phyloP scores from a whole-genome alignment of 148 eudicot genomes.

The Linanthus parryae region DNA sequence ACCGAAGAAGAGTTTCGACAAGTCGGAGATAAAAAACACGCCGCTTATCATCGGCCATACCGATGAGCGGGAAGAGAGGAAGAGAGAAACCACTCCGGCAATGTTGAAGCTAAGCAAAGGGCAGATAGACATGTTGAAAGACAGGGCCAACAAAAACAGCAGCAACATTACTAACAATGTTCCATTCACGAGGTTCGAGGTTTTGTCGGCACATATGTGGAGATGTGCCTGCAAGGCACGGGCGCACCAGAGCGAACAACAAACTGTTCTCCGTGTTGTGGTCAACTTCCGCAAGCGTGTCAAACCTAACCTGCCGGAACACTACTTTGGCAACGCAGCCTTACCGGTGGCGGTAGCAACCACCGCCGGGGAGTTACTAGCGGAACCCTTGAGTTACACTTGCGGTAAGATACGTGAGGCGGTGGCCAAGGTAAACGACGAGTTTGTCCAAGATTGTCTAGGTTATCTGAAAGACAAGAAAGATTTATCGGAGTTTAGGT shows the following conservation, averaged over 20 bases:
- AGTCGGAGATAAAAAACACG: too few species aligned
- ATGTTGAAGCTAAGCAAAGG: too few species aligned
- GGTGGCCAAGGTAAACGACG: slow-evolving; percentile 11
- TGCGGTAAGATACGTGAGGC: slow-evolving; percentile 27
- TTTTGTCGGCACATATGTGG: slow-evolving; percentile 39
- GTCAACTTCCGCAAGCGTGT: slow-evolving; percentile 27
- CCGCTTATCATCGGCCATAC: too few species aligned
- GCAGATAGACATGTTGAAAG: too few species aligned
- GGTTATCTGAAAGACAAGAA: too few species aligned
- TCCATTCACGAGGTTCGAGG: too few species aligned
- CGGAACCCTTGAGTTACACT: slow-evolving; percentile 25
- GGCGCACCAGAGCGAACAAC: slow-evolving; percentile 13
- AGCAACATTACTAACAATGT: too few species aligned
- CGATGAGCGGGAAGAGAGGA: too few species aligned
- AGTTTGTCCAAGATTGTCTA: slow-evolving; percentile 20
- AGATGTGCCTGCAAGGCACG: slow-evolving; percentile 38
- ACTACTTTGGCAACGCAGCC: slow-evolving; percentile 41
- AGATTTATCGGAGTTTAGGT: too few species aligned
- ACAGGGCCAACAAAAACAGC: too few species aligned
- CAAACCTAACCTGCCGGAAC: slow-evolving; percentile 32
- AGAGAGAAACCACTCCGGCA: too few species aligned
- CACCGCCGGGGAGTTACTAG: slow-evolving; percentile 18
- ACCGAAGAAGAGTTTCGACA: too few species aligned
- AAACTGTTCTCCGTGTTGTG: slow-evolving; percentile 9
- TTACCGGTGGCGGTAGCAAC: slow-evolving; percentile 11